Conservation (phyloP, 2,329 filamentous ascomycete species). For the Phaeosphaeria sp. region DNA sequence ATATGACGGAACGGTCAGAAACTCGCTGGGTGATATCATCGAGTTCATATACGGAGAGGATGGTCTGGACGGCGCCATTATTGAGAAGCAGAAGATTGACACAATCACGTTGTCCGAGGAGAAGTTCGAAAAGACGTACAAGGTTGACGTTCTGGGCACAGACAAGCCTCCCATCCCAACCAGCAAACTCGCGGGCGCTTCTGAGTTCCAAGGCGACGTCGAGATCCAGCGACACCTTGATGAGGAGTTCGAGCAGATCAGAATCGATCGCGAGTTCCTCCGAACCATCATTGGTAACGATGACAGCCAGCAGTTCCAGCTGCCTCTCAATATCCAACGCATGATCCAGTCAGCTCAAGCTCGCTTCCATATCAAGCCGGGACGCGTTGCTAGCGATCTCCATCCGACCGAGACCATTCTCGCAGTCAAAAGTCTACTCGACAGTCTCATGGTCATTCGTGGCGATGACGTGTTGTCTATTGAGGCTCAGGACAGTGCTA, state of each 20-base stretch:
- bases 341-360: conserved; percentile 91
- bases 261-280: conserved; percentile 76
- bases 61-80: conserved; percentile 89
- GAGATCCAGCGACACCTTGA: conserved; percentile 87
- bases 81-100: conserved; percentile 91
- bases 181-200: conserved; percentile 83
- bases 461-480: conserved; percentile 81
- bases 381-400: conserved; percentile 80
- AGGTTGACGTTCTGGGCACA: conserved; percentile 85
- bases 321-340: conserved; percentile 89
- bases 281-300: conserved; percentile 71
- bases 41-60: conserved; percentile 99
- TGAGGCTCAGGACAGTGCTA: conserved; percentile 89
- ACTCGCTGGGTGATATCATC: conserved; percentile 94
- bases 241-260: conserved; percentile 81
- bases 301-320: conserved; percentile 84
- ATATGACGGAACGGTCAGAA: conserved; percentile 96
- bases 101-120: conserved; percentile 80
- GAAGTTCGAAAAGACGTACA: conserved; percentile 81
- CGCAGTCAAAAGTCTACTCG: conserved; percentile 75
- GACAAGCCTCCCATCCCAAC: conserved; percentile 66
- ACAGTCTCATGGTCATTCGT: conserved; percentile 83
- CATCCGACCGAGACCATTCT: conserved; percentile 88
- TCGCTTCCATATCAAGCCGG: conserved; percentile 83
- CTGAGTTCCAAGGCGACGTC: conserved; percentile 86